These are phyloP conservation scores for Crithidia brevicula DNA, from an alignment of 208 protist species.

Conservation along the genomic window DNA sequence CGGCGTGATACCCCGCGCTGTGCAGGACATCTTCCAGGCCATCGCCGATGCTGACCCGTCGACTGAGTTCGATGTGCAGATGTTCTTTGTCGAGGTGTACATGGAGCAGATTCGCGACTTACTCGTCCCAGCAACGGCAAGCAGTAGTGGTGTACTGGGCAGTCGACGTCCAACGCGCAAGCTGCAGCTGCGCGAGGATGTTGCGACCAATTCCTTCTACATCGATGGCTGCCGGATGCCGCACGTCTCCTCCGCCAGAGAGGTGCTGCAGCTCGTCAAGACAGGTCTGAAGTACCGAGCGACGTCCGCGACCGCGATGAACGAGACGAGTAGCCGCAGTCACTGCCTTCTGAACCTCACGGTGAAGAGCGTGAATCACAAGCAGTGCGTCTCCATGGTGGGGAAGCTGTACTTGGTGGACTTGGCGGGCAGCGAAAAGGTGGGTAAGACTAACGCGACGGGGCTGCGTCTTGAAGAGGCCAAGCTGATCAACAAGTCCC, in stretches of 20 bases:
- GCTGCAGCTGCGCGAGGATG: slow-evolving; percentile 79
- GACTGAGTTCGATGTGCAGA: slow-evolving; percentile 94
- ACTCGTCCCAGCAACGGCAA: slow-evolving; percentile 46
- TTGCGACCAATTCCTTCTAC: slow-evolving; percentile 73
- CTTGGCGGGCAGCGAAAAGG: slow-evolving; percentile 91
- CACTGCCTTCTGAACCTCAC: slow-evolving; percentile 89
- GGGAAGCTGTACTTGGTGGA: slow-evolving; percentile 93
- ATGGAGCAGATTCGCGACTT: slow-evolving; percentile 97
- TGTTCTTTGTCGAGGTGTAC: slow-evolving; percentile 98
- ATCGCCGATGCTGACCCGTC: slow-evolving; percentile 64
- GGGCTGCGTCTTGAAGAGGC: slow-evolving; percentile 92
- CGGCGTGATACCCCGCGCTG: slow-evolving; percentile 94
- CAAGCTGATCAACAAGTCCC: slow-evolving; percentile 93
- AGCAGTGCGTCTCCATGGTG: slow-evolving; percentile 62
- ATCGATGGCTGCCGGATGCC: slow-evolving; percentile 91
- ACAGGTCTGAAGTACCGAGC: slow-evolving; percentile 68
- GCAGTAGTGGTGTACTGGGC: background rate
- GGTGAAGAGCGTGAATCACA: slow-evolving; percentile 65
- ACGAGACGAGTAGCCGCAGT: slow-evolving; percentile 85
- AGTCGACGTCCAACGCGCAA: slow-evolving; percentile 8
- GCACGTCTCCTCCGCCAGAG: slow-evolving; percentile 77
- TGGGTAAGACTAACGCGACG: slow-evolving; percentile 78
- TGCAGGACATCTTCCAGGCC: slow-evolving; percentile 90
- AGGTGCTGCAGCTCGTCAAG: slow-evolving; percentile 88
- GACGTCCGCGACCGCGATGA: slow-evolving; percentile 89